These are phyloP conservation scores for Avena sativa DNA, from an alignment of 176 grass and related monocot genomes.

Conservation along the genomic window DNA sequence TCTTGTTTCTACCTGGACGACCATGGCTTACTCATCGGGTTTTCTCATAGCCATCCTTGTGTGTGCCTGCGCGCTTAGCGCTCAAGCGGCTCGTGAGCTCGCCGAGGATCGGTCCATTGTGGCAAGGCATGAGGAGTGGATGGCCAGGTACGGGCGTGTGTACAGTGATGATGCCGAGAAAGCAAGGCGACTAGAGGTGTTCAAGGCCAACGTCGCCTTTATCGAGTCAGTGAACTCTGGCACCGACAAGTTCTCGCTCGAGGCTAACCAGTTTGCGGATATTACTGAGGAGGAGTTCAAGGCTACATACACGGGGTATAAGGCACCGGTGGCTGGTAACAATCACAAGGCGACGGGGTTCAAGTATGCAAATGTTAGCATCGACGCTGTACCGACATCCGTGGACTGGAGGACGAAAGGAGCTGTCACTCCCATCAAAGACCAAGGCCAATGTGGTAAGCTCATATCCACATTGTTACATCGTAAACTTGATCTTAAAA, in stretches of 20 bases:
- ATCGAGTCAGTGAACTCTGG: conserved; percentile 32
- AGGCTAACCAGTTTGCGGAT: conserved; percentile 33
- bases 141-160: neutral
- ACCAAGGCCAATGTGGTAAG: conserved; percentile 5
- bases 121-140: conserved; percentile 45
- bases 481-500: neutral
- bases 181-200: conserved; percentile 27
- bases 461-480: neutral
- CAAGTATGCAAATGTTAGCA: conserved; percentile 27
- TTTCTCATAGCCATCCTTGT: neutral
- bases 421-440: conserved; percentile 16
- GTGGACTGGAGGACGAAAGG: conserved; percentile 33
- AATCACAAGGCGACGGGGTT: neutral
- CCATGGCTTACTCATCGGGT: neutral
- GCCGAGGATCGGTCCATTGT: neutral
- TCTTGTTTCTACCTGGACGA: no score
- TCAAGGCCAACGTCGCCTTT: conserved; percentile 33
- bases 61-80: neutral
- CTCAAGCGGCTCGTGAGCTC: conserved; percentile 21
- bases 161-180: conserved; percentile 28
- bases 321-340: neutral
- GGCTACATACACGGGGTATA: neutral
- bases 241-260: conserved; percentile 41
- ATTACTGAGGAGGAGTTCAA: conserved; percentile 11
- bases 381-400: neutral